A percentile compares a stretch with the other conserved stretches of the same genome.
phyloP scores from a whole-genome alignment of 2,329 filamentous ascomycete genomes.

The Hypoxylon rubiginosum region DNA sequence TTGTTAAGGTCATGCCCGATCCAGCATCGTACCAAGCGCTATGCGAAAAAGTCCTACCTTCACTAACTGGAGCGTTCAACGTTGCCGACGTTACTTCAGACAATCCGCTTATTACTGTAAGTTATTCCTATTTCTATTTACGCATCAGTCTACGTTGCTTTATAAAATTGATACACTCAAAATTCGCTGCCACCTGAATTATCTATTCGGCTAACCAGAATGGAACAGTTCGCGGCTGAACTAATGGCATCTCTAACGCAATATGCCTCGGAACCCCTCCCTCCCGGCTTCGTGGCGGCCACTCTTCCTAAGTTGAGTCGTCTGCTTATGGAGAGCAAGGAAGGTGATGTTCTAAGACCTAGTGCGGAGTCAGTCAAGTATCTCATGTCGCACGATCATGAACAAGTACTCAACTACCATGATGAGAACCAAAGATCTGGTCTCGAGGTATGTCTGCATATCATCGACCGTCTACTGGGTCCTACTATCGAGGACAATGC shows the following conservation, averaged over 20 bases:
- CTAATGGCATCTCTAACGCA: constrained; percentile 85
- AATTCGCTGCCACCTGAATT: background rate
- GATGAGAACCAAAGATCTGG: constrained; percentile 85
- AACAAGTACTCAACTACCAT: constrained; percentile 89
- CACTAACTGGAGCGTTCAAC: constrained; percentile 89
- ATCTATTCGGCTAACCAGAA: constrained; percentile 41
- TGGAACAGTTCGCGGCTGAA: constrained; percentile 78
- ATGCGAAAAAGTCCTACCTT: constrained; percentile 88
- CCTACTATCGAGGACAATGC: constrained; percentile 90
- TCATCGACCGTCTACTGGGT: constrained; percentile 91
- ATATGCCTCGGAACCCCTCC: constrained; percentile 86
- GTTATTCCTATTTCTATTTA: constrained; percentile 44
- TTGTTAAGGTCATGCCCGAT: constrained; percentile 77
- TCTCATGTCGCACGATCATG: constrained; percentile 89
- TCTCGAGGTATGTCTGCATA: constrained; percentile 88
- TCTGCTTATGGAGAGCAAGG: constrained; percentile 84
- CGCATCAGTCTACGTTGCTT: background rate
- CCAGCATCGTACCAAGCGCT: constrained; percentile 80
- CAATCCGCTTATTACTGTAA: constrained; percentile 81
- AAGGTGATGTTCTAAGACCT: constrained; percentile 89
- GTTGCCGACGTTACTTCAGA: constrained; percentile 88
- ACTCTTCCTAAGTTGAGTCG: constrained; percentile 89
- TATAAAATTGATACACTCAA: background rate
- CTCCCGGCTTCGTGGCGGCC: constrained; percentile 85
- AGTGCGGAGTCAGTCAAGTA: constrained; percentile 89